Conservation (phyloP, 2,329 filamentous ascomycete genomes). For the Penicillium vulpinum region DNA sequence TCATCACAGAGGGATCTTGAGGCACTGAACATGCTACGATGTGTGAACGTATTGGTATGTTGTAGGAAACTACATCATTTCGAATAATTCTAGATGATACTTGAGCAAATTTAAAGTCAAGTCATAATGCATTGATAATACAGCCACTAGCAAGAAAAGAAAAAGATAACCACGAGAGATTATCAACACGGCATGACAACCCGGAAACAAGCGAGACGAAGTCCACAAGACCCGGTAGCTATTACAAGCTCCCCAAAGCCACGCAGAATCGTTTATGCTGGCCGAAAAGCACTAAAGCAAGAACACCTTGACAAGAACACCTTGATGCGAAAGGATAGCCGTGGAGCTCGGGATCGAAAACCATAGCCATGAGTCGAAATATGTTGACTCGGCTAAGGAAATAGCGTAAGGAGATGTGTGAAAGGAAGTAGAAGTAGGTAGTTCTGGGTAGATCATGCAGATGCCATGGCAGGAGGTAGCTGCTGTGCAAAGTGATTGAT, state of each 20-base stretch:
- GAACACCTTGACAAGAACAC: constrained; percentile 2
- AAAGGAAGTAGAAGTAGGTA: background rate
- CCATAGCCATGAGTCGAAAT: background rate
- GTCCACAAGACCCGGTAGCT: background rate
- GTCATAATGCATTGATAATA: constrained; percentile 15
- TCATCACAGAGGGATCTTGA: fast-evolving
- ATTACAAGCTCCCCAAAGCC: background rate
- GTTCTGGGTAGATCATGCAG: constrained; percentile 1
- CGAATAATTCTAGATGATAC: background rate
- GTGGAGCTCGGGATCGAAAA: background rate
- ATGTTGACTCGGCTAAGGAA: background rate
- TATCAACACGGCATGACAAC: constrained; percentile 3
- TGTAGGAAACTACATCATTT: too few species aligned
- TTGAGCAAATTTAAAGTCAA: background rate
- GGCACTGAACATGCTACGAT: background rate
- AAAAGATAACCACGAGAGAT: background rate
- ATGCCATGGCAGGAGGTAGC: background rate
- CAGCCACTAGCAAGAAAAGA: constrained; percentile 6
- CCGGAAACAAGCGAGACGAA: background rate
- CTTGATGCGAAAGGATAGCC: background rate
- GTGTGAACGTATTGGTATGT: background rate
- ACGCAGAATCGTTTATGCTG: background rate
- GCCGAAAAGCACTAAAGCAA: background rate
- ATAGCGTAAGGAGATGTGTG: background rate
- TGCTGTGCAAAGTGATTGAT: constrained; percentile 1